A percentile compares a stretch with the other conserved stretches of the same genome.
phyloP scores from a whole-genome alignment of 768 basidiomycete genomes.

The Pleurotus djamor region DNA sequence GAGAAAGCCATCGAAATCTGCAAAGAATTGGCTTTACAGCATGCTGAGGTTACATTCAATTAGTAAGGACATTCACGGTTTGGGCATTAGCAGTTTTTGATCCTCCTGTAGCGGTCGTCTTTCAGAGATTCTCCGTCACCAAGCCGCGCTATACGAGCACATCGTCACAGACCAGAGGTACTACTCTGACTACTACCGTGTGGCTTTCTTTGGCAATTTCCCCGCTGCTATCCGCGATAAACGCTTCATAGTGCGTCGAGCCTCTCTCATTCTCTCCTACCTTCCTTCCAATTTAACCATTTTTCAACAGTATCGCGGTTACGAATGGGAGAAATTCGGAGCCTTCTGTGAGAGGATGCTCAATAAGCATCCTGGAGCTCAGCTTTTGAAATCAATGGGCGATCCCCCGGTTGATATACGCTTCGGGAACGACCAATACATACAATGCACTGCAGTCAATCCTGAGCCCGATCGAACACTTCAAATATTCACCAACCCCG shows the following conservation, averaged over 20 bases:
- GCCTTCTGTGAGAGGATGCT: slow-evolving; percentile 91
- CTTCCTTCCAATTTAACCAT: background rate
- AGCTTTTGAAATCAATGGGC: slow-evolving; percentile 66
- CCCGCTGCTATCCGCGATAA: slow-evolving; percentile 83
- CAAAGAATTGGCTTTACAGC: slow-evolving; percentile 87
- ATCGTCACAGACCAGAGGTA: slow-evolving; percentile 83
- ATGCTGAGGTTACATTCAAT: slow-evolving; percentile 87
- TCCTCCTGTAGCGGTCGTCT: slow-evolving; percentile 59
- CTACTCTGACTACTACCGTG: slow-evolving; percentile 91
- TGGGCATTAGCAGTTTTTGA: slow-evolving; percentile 4
- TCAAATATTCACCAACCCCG: slow-evolving; percentile 82
- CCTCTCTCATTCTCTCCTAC: background rate
- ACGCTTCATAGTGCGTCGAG: slow-evolving; percentile 76
- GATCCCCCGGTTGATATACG: slow-evolving; percentile 83
- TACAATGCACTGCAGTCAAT: slow-evolving; percentile 83
- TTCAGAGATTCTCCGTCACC: slow-evolving; percentile 82
- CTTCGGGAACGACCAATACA: slow-evolving; percentile 77
- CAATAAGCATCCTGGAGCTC: slow-evolving; percentile 85
- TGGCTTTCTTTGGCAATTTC: slow-evolving; percentile 92
- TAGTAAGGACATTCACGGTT: slow-evolving; percentile 51
- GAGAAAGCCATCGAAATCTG: slow-evolving; percentile 92
- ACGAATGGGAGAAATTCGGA: slow-evolving; percentile 92
- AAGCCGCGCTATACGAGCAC: slow-evolving; percentile 84
- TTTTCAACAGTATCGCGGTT: slow-evolving; percentile 76
- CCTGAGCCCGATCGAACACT: slow-evolving; percentile 81